Base-by-base conservation (phyloP, 164 flowering plant species). In the Chimonanthus salicifolius region DNA sequence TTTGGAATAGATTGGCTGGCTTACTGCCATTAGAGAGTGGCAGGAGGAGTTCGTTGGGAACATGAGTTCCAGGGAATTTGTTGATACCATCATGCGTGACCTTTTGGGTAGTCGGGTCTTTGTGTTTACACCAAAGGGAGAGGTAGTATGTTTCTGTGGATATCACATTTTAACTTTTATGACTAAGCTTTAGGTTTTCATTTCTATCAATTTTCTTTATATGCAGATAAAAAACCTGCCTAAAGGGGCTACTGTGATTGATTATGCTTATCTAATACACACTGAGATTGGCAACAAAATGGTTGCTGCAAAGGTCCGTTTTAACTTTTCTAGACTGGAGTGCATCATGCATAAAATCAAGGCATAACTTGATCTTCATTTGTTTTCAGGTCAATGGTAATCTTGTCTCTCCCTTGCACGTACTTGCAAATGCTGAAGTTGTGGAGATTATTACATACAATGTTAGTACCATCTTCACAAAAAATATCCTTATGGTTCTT, bases 21-120 rank as follows among this genome's bases (percentile, higher is more conserved):
- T 95, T 20, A 93, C 93, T 82, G 99, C 99, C 65, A 95, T 95
- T 21, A 89, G 97, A 83, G 99, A 95, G 77, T 95, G 99, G 99
- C 99, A 95, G 83, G 99, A 95, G 76, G 99, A 95, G 84, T 95
- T 95, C 83, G 99, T 95, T 71, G 99, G 99, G 75, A 95, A 92
- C 80, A 95, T 95, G 99, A 93, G 87, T 78, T 95, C 99, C 62
- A 89, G 99, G 77, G 99, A 95, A 81, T 95, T 95, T 80, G 99
- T 95, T 5, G 99, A 95, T 65, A 90, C 96, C 45, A 73, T 95
- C 76, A 95, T 94, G 43, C 87, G 89, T 78, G 99, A 95, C 83
- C 86, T 93, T 64, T 80, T 95, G 77, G 98, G 99, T 47, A 95
- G 98, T 75, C 89, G 98, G 67, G 97, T 95, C 64, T 95, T 95